These are phyloP conservation scores for Candida gigantensis DNA, from an alignment of 1,139 yeast species.

Conservation along the genomic window DNA sequence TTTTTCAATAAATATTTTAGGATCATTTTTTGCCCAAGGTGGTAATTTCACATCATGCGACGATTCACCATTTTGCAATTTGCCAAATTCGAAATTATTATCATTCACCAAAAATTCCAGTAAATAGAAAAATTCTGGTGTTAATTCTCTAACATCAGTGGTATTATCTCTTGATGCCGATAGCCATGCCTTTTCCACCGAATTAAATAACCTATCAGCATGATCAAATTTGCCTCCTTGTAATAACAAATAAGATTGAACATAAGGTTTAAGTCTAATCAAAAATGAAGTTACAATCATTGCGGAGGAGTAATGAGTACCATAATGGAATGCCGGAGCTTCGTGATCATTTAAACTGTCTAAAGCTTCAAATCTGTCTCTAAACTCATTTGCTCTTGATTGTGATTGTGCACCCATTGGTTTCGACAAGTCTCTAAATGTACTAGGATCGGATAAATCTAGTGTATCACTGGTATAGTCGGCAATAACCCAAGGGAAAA, in stretches of 20 bases:
- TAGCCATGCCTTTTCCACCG: slow-evolving; percentile 72
- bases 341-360: slow-evolving; percentile 53
- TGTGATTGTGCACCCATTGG: slow-evolving; percentile 88
- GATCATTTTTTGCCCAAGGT: slow-evolving; percentile 79
- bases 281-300: slow-evolving; percentile 84
- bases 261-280: slow-evolving; percentile 76
- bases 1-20: slow-evolving; percentile 66
- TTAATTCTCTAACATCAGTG: slow-evolving; percentile 82
- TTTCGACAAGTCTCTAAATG: slow-evolving; percentile 72
- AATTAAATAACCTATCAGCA: slow-evolving; percentile 76
- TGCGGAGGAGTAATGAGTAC: slow-evolving; percentile 89
- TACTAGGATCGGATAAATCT: slow-evolving; percentile 58
- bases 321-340: slow-evolving; percentile 81
- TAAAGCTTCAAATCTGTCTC: slow-evolving; percentile 69
- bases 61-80: slow-evolving; percentile 58
- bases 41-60: slow-evolving; percentile 70
- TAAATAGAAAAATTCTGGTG: slow-evolving; percentile 79
- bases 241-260: slow-evolving; percentile 68
- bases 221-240: slow-evolving; percentile 91
- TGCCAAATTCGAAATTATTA: slow-evolving; percentile 69
- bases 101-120: slow-evolving; percentile 73
- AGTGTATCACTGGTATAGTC: slow-evolving; percentile 69
- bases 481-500: slow-evolving; percentile 87
- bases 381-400: slow-evolving; percentile 59
- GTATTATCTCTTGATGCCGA: slow-evolving; percentile 78